phyloP scores from a whole-genome alignment of 1,284 basidiomycete species.

The Singerocomus inundabilis region DNA sequence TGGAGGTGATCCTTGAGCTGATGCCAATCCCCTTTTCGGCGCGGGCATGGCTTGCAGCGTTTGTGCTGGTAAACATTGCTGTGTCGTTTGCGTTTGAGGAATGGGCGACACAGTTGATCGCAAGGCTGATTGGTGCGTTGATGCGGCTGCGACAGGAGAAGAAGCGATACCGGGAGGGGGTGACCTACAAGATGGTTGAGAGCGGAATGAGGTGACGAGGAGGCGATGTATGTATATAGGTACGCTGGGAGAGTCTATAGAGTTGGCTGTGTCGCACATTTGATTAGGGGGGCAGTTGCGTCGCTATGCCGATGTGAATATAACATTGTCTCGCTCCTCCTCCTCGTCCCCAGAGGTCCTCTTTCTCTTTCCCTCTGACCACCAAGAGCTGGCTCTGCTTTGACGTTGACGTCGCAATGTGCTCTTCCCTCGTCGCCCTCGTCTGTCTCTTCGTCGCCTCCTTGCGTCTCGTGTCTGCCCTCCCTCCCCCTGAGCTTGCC shows the following conservation, averaged over 20 bases:
- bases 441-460: conserved; percentile 21
- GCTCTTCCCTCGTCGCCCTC: conserved; percentile 7
- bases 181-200: conserved; percentile 73
- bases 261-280: too few relatives aligned
- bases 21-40: conserved; percentile 74
- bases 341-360: neutral
- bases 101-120: conserved; percentile 67
- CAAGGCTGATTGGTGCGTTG: conserved; percentile 51
- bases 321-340: neutral
- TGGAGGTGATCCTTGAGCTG: conserved; percentile 74
- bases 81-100: conserved; percentile 80
- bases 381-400: conserved; percentile 35
- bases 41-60: conserved; percentile 66
- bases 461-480: conserved; percentile 21
- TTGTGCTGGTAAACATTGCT: conserved; percentile 73
- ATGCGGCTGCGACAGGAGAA: conserved; percentile 43
- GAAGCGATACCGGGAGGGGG: conserved; percentile 55
- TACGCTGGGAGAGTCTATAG: neutral
- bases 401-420: conserved; percentile 16
- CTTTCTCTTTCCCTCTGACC: neutral
- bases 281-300: conserved; percentile 4
- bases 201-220: conserved; percentile 50
- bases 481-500: conserved; percentile 19
- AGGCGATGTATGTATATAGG: neutral
- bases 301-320: conserved; percentile 24